Percentiles rank a stretch among this genome's conserved stretches.
These are phyloP conservation scores for Hymenoscyphus infarciens DNA, from an alignment of 2,329 filamentous ascomycete species.

Conservation along the genomic window DNA sequence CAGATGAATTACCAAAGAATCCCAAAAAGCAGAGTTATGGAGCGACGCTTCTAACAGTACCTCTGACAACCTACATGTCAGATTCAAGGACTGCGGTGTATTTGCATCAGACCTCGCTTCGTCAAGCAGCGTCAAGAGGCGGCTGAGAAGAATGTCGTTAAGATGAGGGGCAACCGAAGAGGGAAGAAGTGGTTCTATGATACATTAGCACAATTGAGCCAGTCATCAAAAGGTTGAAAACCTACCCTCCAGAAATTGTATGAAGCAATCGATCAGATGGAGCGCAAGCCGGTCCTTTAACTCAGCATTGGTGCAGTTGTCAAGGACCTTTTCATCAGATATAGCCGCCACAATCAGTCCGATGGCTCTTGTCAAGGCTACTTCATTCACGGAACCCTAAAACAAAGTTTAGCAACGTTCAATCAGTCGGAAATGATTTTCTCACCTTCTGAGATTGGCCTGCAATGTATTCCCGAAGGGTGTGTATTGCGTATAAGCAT, in stretches of 20 bases:
- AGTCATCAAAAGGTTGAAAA: conserved; percentile 2
- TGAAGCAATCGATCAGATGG: conserved; percentile 54
- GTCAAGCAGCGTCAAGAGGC: conserved; percentile 33
- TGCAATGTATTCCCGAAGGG: conserved; percentile 58
- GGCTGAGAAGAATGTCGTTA: conserved; percentile 33
- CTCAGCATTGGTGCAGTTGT: conserved; percentile 41
- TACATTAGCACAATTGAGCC: conserved; percentile 28
- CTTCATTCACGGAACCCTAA: conserved; percentile 32
- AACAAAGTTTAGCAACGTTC: conserved; percentile 22
- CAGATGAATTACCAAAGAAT: conserved; percentile 38
- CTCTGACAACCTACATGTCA: conserved; percentile 44
- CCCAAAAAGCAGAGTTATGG: conserved; percentile 45
- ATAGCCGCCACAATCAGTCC: conserved; percentile 58
- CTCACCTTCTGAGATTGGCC: conserved; percentile 30
- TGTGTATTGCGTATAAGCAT: conserved; percentile 68
- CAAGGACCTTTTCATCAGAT: conserved; percentile 52
- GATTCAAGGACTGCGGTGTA: conserved; percentile 30
- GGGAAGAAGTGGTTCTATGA: conserved; percentile 38
- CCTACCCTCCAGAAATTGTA: conserved; percentile 53
- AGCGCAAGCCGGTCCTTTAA: conserved; percentile 49
- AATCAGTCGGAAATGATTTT: conserved; percentile 35
- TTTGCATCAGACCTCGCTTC: conserved; percentile 21
- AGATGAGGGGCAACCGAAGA: conserved; percentile 35
- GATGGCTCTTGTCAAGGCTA: conserved; percentile 44
- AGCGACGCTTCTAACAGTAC: conserved; percentile 47